phyloP scores from a whole-genome alignment of 371 early-diverging fungal genomes.

The Polyrhizophydium stewartii region DNA sequence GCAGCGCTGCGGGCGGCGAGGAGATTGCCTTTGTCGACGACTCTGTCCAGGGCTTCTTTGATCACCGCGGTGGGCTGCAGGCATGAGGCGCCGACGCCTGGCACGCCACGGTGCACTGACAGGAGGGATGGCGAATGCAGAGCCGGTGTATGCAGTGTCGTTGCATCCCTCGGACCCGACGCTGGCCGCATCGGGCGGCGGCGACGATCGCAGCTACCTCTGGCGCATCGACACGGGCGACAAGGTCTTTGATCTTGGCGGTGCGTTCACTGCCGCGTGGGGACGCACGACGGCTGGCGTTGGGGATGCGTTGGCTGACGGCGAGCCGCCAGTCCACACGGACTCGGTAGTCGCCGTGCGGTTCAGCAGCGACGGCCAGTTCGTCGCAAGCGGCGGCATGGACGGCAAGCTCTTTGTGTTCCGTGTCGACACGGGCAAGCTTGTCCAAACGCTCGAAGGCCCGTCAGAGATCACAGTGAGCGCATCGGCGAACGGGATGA shows the following conservation, averaged over 20 bases:
- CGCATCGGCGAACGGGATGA: background rate
- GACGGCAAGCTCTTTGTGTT: slow-evolving; percentile 92
- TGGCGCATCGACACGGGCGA: slow-evolving; percentile 89
- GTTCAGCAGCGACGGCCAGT: slow-evolving; percentile 84
- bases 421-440: slow-evolving; percentile 54
- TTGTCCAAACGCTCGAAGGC: slow-evolving; percentile 72
- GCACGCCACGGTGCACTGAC: background rate
- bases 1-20: no score
- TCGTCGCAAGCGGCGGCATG: slow-evolving; percentile 91
- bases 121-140: slow-evolving; percentile 26
- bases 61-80: slow-evolving; percentile 62
- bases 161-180: slow-evolving; percentile 69
- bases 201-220: slow-evolving; percentile 87
- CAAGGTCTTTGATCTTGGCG: slow-evolving; percentile 15
- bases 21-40: slow-evolving; percentile 67
- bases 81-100: background rate
- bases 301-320: no score
- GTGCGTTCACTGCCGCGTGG: background rate
- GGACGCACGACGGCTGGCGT: background rate
- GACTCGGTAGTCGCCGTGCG: slow-evolving; percentile 84
- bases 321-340: slow-evolving; percentile 54
- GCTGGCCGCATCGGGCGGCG: slow-evolving; percentile 81
- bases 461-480: slow-evolving; percentile 81
- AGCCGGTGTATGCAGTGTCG: slow-evolving; percentile 85
- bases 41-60: slow-evolving; percentile 89